Base-by-base conservation (phyloP, 2,329 filamentous ascomycete species). In the Bipolaris cookei region DNA sequence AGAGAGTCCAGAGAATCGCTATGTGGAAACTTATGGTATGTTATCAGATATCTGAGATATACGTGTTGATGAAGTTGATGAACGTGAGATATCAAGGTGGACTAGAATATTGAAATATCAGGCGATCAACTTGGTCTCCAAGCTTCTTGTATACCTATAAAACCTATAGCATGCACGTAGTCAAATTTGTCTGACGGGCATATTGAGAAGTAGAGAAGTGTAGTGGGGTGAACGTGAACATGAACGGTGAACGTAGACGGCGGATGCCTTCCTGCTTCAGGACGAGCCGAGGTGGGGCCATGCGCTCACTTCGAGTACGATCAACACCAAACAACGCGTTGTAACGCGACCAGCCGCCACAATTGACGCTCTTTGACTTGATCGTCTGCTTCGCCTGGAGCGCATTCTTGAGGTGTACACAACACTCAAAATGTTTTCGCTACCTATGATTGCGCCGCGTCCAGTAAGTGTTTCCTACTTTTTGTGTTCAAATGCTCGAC, bases 381-480 rank as follows among this genome's bases (percentile, higher is more conserved):
- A 21, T 28, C 2, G n/a, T 21, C 14, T 11, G 10, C 20, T 25
- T 13, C 11, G 3, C n/a, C 1, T 25, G 30, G 18, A 35, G 3
- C 35, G 18, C 18, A 13, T n/a, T 4, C 18, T 11, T 18, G 5
- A 18, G 28, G 37, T 28, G 10, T 25, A 20, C 6, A 35, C 8
- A 16, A 8, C 11, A 13, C 10, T n/a, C 35, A 60, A 50, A 11
- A 65, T 65, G 63, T 54, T 59, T 20, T 63, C 63, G 3, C 41
- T 65, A 53, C 63, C 63, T 37, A 64, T 65, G 63, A 60, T 65
- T 28, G 55, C 61, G 39, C 63, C 63, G 42, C 53, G 61, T 30
- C 56, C 63, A 13, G 63, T 65, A 58, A 42, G 63, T 56, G 8
- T 18, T 51, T 46, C 21, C n/a, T 30, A 18, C 16, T 21, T 23